Conservation (phyloP, 2,329 filamentous ascomycete species). For the Pseudogymnoascus sp. region DNA sequence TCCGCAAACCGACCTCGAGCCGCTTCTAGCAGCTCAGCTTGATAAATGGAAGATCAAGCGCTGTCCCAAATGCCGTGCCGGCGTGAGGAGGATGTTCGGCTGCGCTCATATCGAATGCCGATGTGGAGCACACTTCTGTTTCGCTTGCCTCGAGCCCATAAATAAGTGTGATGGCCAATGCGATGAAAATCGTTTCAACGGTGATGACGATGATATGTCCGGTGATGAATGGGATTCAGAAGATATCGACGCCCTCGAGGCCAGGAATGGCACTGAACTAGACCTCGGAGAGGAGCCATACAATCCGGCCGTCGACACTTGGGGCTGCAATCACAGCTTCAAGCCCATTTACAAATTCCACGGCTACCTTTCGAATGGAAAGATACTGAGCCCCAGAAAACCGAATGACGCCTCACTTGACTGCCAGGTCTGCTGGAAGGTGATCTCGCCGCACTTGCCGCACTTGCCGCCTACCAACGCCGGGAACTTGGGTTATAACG, state of each 20-base stretch:
- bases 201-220: conserved; percentile 20
- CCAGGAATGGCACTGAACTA: conserved; percentile 29
- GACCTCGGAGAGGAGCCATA: conserved; percentile 28
- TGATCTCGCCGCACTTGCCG: background rate
- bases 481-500: background rate
- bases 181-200: conserved; percentile 17
- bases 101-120: conserved; percentile 41
- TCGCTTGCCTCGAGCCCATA: conserved; percentile 32
- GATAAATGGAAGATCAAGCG: conserved; percentile 39
- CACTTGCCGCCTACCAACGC: background rate
- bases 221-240: conserved; percentile 25
- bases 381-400: background rate
- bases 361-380: background rate
- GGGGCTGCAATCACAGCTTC: conserved; percentile 17
- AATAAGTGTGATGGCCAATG: conserved; percentile 15
- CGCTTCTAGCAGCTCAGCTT: conserved; percentile 30
- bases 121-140: conserved; percentile 45
- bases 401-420: conserved; percentile 1
- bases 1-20: conserved; percentile 31
- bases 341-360: background rate
- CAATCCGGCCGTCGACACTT: conserved; percentile 12
- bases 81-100: conserved; percentile 40
- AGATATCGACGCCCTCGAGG: conserved; percentile 23
- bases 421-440: conserved; percentile 16
- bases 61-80: conserved; percentile 42